Evolutionary conservation across 345 rosid genomes (phyloP), one percentile per base, ranked within the genome.

Genomic region (Nasturtium officinale): DNA sequence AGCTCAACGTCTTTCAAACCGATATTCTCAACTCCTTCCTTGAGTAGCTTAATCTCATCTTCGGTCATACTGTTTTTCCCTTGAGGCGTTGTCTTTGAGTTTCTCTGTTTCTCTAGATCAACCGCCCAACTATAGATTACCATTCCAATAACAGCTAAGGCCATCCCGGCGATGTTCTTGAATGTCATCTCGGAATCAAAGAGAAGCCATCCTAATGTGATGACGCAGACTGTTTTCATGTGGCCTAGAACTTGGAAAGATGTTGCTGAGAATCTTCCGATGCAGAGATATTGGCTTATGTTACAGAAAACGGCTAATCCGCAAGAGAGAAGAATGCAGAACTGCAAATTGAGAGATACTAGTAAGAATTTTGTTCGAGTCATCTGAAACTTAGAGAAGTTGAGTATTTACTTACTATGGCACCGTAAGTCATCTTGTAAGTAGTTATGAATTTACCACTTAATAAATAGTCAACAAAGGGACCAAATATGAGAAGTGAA

Each of bases 201-300:
- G 12, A 94, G 85, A 50, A 91, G 82, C 98, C 98, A 94, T 28
- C 98, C 98, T 59, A 94, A 63, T 0, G 87, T 87, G 43, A 94
- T 90, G 48, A 94, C 97, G 4, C 96, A 89, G 16, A 94, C 84
- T 6, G 98, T 94, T 80, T 94, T 94, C 98, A 91, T 94, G 85
- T 94, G 98, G 35, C 98, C 98, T 29, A 94, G 60, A 57, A 94
- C 97, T 87, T 93, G 98, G 79, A 93, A 93, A 3, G 98, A 90
- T 5, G 80, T 80, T 1, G 97, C 98, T 1, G 98, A 93, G 85
- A 90, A 93, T 72, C 97, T 85, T 53, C 98, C 98, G 0, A 93
- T 93, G 87, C 98, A 93, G 47, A 93, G 96, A 79, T 93, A 90
- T 78, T 93, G 98, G 64, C 97, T 93, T 73, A 93, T 81, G 68